A percentile compares a stretch with the other conserved stretches of the same genome.
These are phyloP conservation scores for Rosa chinensis DNA, from an alignment of 306 rosid species.

Conservation along the genomic window DNA sequence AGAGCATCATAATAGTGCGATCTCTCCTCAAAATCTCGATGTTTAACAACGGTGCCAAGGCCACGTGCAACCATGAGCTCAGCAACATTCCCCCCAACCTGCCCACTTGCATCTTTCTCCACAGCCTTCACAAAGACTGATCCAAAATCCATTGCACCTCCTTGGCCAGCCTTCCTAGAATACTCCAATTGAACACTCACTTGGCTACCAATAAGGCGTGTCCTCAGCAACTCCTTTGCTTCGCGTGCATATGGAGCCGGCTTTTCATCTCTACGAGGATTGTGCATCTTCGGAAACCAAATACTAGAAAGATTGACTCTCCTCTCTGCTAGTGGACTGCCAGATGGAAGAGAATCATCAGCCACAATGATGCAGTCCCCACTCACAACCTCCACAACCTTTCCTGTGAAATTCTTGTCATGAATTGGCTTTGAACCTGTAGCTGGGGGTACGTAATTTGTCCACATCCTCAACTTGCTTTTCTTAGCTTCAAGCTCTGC, in stretches of 20 bases:
- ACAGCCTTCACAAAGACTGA: conserved; percentile 72
- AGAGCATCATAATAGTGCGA: conserved; percentile 87
- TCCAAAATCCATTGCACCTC: conserved; percentile 90
- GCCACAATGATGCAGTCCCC: conserved; percentile 87
- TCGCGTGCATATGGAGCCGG: conserved; percentile 98
- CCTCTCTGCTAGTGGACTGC: conserved; percentile 85
- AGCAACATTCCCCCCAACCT: conserved; percentile 59
- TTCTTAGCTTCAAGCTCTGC: conserved; percentile 90
- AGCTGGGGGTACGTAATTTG: conserved; percentile 78
- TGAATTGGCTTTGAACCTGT: conserved; percentile 92
- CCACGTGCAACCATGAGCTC: conserved; percentile 80
- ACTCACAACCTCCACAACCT: conserved; percentile 97
- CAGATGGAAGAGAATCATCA: conserved; percentile 82
- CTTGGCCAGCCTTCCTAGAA: conserved; percentile 58
- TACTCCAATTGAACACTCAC: conserved; percentile 95
- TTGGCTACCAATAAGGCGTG: conserved; percentile 76
- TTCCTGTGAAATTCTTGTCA: conserved; percentile 84
- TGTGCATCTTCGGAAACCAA: conserved; percentile 92
- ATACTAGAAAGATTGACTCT: conserved; percentile 93
- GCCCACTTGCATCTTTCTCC: conserved; percentile 58
- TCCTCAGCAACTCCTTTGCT: conserved; percentile 91
- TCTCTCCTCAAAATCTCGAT: conserved; percentile 94
- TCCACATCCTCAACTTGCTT: conserved; percentile 69
- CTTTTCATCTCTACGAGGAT: conserved; percentile 91
- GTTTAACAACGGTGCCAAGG: conserved; percentile 80